These are phyloP conservation scores for Echium plantagineum DNA, from an alignment of 257 asterid genomes.

Conservation along the genomic window DNA sequence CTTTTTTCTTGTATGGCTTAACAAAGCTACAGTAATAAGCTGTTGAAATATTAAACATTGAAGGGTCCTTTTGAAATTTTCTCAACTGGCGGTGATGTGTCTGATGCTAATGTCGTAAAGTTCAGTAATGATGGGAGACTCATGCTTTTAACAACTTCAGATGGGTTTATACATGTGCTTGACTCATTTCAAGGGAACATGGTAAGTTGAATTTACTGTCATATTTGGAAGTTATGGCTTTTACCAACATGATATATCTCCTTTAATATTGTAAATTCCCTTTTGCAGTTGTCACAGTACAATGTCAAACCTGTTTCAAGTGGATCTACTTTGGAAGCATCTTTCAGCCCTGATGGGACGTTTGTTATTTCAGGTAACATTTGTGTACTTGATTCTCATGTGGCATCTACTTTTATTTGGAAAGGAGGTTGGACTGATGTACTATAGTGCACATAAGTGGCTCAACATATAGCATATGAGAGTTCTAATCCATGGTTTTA, in stretches of 20 bases:
- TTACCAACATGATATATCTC: conserved; percentile 6
- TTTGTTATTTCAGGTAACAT: conserved; percentile 82
- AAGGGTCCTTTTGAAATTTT: conserved; percentile 93
- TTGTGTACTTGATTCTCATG: background rate
- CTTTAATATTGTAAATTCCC: conserved; percentile 7
- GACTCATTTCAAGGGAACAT: conserved; percentile 87
- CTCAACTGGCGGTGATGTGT: conserved; percentile 76
- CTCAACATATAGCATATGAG: background rate
- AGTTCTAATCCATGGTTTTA: no score
- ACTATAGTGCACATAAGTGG: background rate
- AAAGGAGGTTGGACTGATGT: background rate
- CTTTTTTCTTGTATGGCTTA: conserved; percentile 11
- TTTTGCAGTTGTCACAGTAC: conserved; percentile 53
- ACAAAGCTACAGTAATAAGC: background rate
- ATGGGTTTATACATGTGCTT: conserved; percentile 79
- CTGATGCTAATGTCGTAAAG: conserved; percentile 86
- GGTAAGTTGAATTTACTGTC: conserved; percentile 34
- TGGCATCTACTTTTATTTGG: no score
- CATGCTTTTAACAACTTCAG: conserved; percentile 80
- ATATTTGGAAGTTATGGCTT: background rate
- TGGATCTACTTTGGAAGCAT: conserved; percentile 78
- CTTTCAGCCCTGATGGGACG: conserved; percentile 95
- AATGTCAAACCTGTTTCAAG: conserved; percentile 77
- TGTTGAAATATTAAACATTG: conserved; percentile 9
- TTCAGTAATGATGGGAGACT: conserved; percentile 91